A percentile compares a stretch with the other conserved stretches of the same genome.
Evolutionary conservation across 352 stramenopile genomes (phyloP).

Genomic region (Aphanomyces invadans): DNA sequence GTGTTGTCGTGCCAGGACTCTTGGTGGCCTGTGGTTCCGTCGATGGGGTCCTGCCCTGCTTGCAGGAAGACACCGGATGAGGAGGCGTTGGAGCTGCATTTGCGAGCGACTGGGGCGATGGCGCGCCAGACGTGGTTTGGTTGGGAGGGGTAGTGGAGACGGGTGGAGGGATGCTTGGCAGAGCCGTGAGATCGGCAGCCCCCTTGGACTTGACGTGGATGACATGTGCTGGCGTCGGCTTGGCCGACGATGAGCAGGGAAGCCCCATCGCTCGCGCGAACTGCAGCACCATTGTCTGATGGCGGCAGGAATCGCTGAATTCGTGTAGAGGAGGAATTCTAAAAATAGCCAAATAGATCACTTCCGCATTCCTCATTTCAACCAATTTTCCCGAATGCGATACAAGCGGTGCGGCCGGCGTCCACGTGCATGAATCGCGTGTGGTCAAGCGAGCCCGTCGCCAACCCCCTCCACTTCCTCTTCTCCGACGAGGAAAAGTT

Average conservation of each 20-base stretch:
- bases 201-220: slow-evolving; percentile 3
- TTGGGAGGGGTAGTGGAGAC: neutral
- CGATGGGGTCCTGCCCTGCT: too few relatives aligned
- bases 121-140: too few relatives aligned
- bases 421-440: too few relatives aligned
- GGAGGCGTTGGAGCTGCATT: too few relatives aligned
- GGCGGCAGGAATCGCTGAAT: too few relatives aligned
- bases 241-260: neutral
- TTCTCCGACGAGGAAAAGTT: slow-evolving; percentile 11
- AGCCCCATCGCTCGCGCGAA: neutral
- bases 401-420: too few relatives aligned
- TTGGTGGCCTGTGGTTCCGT: neutral
- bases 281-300: neutral
- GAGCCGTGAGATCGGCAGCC: neutral
- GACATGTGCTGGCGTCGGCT: neutral
- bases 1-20: neutral
- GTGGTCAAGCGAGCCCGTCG: too few relatives aligned
- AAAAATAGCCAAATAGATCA: neutral
- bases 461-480: slow-evolving; percentile 5
- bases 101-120: too few relatives aligned
- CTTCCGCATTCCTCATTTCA: neutral
- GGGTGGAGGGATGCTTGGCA: neutral
- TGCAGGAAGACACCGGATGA: too few relatives aligned
- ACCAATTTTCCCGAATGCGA: too few relatives aligned
- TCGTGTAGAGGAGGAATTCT: too few relatives aligned